Base-by-base conservation (phyloP, 257 asterid species). In the Leonotis leonurus region DNA sequence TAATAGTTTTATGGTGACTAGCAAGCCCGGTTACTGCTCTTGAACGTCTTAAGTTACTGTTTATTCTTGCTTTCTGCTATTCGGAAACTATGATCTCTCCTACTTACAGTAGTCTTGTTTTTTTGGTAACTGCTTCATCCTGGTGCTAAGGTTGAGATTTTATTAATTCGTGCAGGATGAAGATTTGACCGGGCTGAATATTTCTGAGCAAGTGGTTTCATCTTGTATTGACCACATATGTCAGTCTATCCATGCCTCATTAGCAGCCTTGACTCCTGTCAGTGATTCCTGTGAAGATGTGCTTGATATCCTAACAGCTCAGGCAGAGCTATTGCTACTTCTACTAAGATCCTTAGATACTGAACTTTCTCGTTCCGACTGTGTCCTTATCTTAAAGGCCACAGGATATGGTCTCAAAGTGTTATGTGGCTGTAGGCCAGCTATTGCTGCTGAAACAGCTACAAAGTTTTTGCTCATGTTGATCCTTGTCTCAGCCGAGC, bases 361-460 rank as follows among this genome's bases (percentile, higher is more conserved):
- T 43, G 64, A 62, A 14, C 36, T 78, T 12, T 63, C 92, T 56
- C 75, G 56, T 63, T 64, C 71, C 56, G 63, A 77, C 26, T 66
- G 71, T 70, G 62, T 70, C 68, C 74, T 72, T 32, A 74, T 93
- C 77, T 68, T 89, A 70, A 89, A 73, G 73, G 81, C 90, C 48
- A 75, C 92, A 18, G 84, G 88, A 39, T 73, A 73, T 67, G 88
- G 92, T 70, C 97, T 93, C 63, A 85, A 83, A 80, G 82, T 79
- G 55, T 71, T 93, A 60, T 70, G 77, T 61, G 61, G 85, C 65
- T 73, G 68, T 60, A 65, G 77, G 68, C 80, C 74, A 30, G 76
- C 82, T 32, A 74, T 56, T 62, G 65, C 84, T 62, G 70, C 77
- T 60, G 74, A 54, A 71, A 66, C 64, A 67, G 67, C 87, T 21